Evolutionary conservation across 2,329 filamentous ascomycete genomes (phyloP), one percentile per base, ranked within the genome.

Genomic region (Stenocarpella maydis): DNA sequence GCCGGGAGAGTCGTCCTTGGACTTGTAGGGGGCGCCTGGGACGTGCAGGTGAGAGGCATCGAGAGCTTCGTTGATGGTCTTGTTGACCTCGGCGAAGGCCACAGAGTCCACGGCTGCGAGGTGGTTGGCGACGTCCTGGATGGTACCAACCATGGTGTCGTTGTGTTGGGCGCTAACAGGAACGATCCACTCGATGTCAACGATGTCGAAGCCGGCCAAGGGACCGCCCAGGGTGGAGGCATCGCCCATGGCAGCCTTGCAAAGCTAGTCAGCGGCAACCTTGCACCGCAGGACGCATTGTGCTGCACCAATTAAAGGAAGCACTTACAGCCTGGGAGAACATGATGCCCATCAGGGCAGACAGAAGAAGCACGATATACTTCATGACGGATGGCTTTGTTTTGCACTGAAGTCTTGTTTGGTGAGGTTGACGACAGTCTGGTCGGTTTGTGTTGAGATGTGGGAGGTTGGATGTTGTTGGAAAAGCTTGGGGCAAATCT

Each of bases 261-360:
- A 43, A 10, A 24, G 28, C 14, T 6, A 4, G 43, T 63, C 28
- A 63, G 31, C 19, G 19, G 3, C 41, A 15, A 31, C 24, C 9
- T 10, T n/a, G 6, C 10, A 45, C 6, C 24, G 17, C 19, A 1
- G 21, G 17, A 15, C 1, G 31, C 12, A 6, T 7, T 49, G 17
- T 17, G 31, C 2, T 45, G 41, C n/a, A 4, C n/a, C 4, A 15
- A 24, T 15, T n/a, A n/a, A n/a, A n/a, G 8, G 31, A 3, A 6
- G 7, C n/a, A 41, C 66, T 37, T 43, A 68, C 66, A 10, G 66
- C 66, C 1, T 19, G 17, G n/a, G 58, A 47, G 49, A 68, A 47
- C 45, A 54, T 41, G 34, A 63, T 43, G 55, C 66, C 26, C 55
- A 53, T 31, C 34, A 68, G n/a, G 24, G 37, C 34, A 9, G 37